Evolutionary conservation across 805 yeast genomes (phyloP).

Genomic region (Jamesozyma rosinii): DNA sequence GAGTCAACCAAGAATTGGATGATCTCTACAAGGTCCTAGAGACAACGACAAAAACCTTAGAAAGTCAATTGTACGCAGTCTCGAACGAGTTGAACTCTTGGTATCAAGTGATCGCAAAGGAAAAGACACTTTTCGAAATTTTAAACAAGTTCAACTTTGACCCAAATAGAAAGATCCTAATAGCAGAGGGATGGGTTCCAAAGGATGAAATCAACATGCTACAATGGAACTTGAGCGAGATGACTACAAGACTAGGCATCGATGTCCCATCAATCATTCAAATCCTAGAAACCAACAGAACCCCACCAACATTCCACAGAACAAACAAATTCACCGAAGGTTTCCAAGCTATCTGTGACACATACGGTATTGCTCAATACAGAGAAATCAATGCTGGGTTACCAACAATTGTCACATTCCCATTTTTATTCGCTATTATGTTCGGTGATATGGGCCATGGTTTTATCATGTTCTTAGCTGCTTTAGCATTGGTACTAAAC

Average conservation of each 20-base stretch:
- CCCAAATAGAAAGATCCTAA: conserved; percentile 52
- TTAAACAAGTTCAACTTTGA: conserved; percentile 65
- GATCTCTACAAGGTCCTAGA: conserved; percentile 44
- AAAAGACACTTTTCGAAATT: conserved; percentile 47
- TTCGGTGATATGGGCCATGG: conserved; percentile 80
- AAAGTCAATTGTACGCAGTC: conserved; percentile 57
- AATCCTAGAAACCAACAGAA: conserved; percentile 52
- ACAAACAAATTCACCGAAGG: conserved; percentile 62
- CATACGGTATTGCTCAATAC: conserved; percentile 70
- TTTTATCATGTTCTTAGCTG: conserved; percentile 49
- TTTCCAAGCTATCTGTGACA: conserved; percentile 62
- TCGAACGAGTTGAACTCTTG: conserved; percentile 52
- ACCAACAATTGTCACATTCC: conserved; percentile 66
- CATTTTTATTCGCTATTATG: conserved; percentile 78
- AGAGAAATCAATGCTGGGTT: conserved; percentile 70
- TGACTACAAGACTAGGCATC: conserved; percentile 23
- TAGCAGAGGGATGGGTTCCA: conserved; percentile 73
- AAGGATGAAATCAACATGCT: conserved; percentile 41
- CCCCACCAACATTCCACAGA: conserved; percentile 65
- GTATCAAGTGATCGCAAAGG: conserved; percentile 47
- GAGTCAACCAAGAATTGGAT: conserved; percentile 34
- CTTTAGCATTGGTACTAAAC: conserved; percentile 43
- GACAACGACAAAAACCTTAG: conserved; percentile 44
- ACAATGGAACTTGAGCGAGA: conserved; percentile 37
- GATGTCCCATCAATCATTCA: conserved; percentile 43